Evolutionary conservation across 805 yeast species (phyloP).

Genomic region (Jamesozyma jinghongensis): DNA sequence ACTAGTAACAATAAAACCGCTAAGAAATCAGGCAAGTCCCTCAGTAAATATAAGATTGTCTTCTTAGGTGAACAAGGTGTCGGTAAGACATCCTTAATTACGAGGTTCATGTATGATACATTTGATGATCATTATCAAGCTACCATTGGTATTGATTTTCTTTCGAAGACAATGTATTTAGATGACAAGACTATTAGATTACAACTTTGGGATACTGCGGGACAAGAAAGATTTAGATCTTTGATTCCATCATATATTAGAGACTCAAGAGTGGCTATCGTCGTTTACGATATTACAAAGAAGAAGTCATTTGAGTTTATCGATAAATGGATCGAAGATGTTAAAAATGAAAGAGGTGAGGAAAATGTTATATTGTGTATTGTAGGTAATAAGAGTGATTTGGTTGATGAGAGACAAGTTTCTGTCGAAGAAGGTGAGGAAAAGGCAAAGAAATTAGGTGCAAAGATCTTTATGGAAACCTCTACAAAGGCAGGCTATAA

Average conservation of each 20-base stretch:
- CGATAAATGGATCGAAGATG: constrained; percentile 90
- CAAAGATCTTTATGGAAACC: constrained; percentile 80
- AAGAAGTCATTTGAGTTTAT: constrained; percentile 76
- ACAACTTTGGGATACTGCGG: constrained; percentile 97
- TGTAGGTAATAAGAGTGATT: constrained; percentile 88
- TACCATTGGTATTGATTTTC: constrained; percentile 92
- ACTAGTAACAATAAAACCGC: constrained; percentile 1
- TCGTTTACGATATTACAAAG: constrained; percentile 88
- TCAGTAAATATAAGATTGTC: constrained; percentile 74
- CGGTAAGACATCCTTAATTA: constrained; percentile 90
- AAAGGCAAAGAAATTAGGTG: constrained; percentile 61
- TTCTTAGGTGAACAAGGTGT: constrained; percentile 96
- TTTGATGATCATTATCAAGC: constrained; percentile 93
- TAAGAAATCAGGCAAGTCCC: constrained; percentile 24
- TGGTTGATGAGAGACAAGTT: constrained; percentile 72
- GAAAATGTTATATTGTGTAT: constrained; percentile 79
- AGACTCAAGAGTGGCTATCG: constrained; percentile 94
- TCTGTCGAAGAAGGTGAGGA: constrained; percentile 76
- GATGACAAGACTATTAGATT: constrained; percentile 92
- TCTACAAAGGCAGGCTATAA: constrained; percentile 93
- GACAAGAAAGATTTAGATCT: constrained; percentile 92
- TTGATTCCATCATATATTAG: constrained; percentile 92
- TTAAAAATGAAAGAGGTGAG: constrained; percentile 81
- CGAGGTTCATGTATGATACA: constrained; percentile 97
- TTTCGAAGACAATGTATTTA: constrained; percentile 88